These are phyloP conservation scores for Kwoniella pini DNA, from an alignment of 768 basidiomycete genomes.

Conservation along the genomic window DNA sequence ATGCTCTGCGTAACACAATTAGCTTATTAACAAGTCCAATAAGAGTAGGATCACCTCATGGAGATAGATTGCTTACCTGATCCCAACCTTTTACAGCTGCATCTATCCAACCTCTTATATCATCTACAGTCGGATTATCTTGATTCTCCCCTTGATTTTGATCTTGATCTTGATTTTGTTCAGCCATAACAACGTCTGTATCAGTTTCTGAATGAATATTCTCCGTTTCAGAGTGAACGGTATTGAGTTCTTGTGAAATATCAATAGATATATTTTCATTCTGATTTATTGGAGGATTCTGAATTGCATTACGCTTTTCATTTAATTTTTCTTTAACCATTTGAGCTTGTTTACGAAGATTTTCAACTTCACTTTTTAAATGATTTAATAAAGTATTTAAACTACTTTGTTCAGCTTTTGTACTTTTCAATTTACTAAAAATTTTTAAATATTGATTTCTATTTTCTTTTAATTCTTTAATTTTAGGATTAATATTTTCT, in stretches of 20 bases:
- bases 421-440: conserved; percentile 1
- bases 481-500: no score
- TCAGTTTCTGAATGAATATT: no score
- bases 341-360: conserved; percentile 18
- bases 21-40: no score
- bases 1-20: no score
- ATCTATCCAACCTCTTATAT: conserved; percentile 50
- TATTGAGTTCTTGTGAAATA: no score
- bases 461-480: background rate
- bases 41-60: background rate
- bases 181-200: no score
- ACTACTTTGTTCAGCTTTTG: conserved; percentile 24
- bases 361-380: conserved; percentile 33
- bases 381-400: conserved; percentile 28
- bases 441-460: background rate
- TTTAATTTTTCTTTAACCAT: conserved; percentile 17
- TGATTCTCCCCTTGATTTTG: conserved; percentile 3
- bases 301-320: background rate
- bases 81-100: conserved; percentile 40
- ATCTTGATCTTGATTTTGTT: background rate
- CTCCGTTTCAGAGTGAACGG: no score
- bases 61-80: conserved; percentile 20
- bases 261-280: no score
- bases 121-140: conserved; percentile 43
- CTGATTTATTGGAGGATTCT: no score